Percentiles rank a stretch among this genome's conserved stretches.
Conservation (phyloP, 805 yeast genomes). For the Candida ovalis region DNA sequence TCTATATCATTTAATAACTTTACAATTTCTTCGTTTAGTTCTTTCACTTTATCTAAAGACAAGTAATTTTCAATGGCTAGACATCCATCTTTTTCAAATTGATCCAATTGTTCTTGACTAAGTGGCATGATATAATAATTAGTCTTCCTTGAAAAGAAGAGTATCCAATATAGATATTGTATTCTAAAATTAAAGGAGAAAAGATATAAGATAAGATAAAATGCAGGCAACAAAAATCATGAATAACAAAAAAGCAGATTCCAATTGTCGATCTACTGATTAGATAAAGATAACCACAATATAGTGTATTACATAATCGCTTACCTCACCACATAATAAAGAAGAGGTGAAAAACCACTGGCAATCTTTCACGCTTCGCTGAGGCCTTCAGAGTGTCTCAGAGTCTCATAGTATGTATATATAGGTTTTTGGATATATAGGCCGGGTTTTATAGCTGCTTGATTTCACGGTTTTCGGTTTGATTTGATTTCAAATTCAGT, state of each 20-base stretch:
- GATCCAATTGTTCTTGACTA: conserved; percentile 45
- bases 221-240: not conserved
- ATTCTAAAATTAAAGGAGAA: no score
- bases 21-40: conserved; percentile 41
- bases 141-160: not conserved
- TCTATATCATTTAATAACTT: conserved; percentile 47
- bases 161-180: no score
- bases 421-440: no score
- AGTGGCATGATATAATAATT: conserved; percentile 28
- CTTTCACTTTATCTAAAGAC: conserved; percentile 35
- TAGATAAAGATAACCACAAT: not conserved
- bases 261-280: not conserved
- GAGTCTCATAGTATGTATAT: no score
- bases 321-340: not conserved
- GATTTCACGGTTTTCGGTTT: no score
- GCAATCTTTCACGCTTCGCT: no score
- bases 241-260: not conserved
- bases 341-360: no score
- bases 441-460: no score
- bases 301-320: no score
- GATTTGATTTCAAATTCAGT: not conserved
- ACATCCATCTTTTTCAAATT: conserved; percentile 56
- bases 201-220: not conserved
- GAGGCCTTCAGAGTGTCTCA: no score
- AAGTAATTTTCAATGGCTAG: conserved; percentile 57